Evolutionary conservation across 768 basidiomycete species (phyloP).

Genomic region (Lactifluus hygrophoroides): DNA sequence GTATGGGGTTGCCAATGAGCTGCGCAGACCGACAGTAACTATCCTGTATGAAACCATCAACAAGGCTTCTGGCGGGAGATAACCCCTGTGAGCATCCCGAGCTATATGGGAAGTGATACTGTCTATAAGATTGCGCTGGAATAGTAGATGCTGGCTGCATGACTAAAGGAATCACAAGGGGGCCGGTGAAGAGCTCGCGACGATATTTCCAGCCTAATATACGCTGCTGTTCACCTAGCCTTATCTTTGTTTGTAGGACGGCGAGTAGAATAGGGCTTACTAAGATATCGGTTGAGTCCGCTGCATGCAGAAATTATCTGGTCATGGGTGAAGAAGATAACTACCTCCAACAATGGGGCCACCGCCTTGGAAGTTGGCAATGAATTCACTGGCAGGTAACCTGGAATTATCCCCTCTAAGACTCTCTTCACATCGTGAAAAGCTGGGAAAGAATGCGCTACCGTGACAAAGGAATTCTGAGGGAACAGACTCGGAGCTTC

Average conservation of each 20-base stretch:
- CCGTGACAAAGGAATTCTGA: too few species aligned
- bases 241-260: too few species aligned
- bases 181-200: background rate
- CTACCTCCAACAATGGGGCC: too few species aligned
- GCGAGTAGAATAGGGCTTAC: too few species aligned
- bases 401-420: too few species aligned
- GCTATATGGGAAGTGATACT: background rate
- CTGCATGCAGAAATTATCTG: background rate
- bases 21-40: too few species aligned
- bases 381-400: too few species aligned
- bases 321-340: too few species aligned
- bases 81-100: background rate
- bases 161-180: background rate
- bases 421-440: background rate
- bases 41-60: too few species aligned
- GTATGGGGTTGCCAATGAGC: background rate
- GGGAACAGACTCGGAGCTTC: too few species aligned
- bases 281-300: too few species aligned
- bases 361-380: too few species aligned
- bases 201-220: background rate
- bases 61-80: background rate
- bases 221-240: background rate
- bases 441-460: background rate
- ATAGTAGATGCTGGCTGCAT: background rate
- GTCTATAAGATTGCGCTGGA: background rate